Percentiles rank a stretch among this genome's conserved stretches.
These are phyloP conservation scores for Lepidium didymum DNA, from an alignment of 345 rosid genomes.

Conservation along the genomic window DNA sequence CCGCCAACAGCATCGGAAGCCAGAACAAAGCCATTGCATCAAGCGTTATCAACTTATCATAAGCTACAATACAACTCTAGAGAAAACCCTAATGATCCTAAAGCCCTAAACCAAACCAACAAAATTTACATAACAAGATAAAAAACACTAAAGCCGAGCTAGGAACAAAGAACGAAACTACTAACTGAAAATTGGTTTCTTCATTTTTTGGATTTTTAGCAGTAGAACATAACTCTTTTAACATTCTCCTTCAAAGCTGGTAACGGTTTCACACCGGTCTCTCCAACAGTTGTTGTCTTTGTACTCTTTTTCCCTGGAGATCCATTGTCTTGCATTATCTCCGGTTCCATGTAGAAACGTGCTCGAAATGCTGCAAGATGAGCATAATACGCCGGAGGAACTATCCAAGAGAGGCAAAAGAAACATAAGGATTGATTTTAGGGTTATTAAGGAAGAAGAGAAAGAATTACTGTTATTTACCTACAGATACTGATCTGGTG, in stretches of 20 bases:
- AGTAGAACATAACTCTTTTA: slow-evolving; percentile 96
- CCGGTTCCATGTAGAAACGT: slow-evolving; percentile 93
- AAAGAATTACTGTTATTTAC: slow-evolving; percentile 31
- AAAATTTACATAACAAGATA: slow-evolving; percentile 1
- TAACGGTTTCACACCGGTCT: slow-evolving; percentile 56
- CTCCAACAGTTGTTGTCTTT: slow-evolving; percentile 40
- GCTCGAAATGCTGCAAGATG: slow-evolving; percentile 98
- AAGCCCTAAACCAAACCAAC: background rate
- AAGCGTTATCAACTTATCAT: slow-evolving; percentile 7
- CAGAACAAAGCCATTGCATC: background rate
- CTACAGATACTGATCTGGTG: slow-evolving; percentile 90
- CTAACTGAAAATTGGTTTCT: background rate
- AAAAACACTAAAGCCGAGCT: background rate
- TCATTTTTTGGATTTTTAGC: slow-evolving; percentile 27
- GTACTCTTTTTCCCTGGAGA: slow-evolving; percentile 38
- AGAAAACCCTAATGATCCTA: background rate
- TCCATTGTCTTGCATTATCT: slow-evolving; percentile 63
- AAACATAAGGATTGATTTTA: background rate
- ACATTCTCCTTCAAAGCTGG: slow-evolving; percentile 98
- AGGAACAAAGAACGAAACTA: background rate
- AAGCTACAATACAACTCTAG: slow-evolving; percentile 15
- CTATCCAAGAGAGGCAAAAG: slow-evolving; percentile 31
- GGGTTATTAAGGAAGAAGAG: background rate
- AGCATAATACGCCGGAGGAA: slow-evolving; percentile 97
- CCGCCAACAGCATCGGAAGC: background rate